Evolutionary conservation across 2,329 filamentous ascomycete genomes (phyloP).

Genomic region (Colletotrichum shisoi): DNA sequence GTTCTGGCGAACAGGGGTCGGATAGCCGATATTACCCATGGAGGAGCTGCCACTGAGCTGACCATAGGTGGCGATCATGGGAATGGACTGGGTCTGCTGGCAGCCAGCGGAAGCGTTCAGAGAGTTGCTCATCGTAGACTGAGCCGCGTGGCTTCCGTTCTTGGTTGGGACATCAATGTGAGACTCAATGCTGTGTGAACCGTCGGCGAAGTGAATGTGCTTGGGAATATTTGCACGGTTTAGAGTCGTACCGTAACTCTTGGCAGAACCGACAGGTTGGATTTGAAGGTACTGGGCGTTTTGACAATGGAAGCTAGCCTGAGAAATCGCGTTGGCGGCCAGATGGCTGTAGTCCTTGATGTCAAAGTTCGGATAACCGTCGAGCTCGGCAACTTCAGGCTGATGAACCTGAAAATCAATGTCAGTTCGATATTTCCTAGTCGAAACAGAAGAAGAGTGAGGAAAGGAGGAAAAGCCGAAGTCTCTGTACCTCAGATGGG

Average conservation of each 20-base stretch:
- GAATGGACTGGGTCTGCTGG: not conserved
- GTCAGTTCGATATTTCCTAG: not conserved
- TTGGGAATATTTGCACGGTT: not conserved
- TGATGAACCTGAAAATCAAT: not conserved
- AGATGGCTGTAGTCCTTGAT: not conserved
- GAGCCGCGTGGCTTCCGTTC: not conserved
- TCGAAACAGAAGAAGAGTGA: not conserved
- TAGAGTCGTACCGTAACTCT: not conserved
- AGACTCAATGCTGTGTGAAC: not conserved
- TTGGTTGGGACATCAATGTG: not conserved
- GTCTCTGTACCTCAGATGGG: not conserved
- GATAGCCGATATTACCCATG: constrained; percentile 21
- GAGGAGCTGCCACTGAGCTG: constrained; percentile 30
- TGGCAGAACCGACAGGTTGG: not conserved
- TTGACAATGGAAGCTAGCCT: not conserved
- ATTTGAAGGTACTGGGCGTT: not conserved
- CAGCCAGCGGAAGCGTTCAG: not conserved
- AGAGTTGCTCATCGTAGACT: not conserved
- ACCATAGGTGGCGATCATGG: constrained; percentile 1
- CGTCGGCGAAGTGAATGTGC: not conserved
- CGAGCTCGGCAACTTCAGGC: constrained; percentile 12
- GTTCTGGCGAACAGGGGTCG: constrained; percentile 11
- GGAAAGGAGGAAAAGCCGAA: too few species aligned
- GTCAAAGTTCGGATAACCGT: constrained; percentile 2
- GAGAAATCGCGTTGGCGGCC: not conserved